Percentiles rank a stretch among this genome's conserved stretches.
phyloP scores from a whole-genome alignment of 495 filamentous ascomycete species.

The Penicillium nucicola region DNA sequence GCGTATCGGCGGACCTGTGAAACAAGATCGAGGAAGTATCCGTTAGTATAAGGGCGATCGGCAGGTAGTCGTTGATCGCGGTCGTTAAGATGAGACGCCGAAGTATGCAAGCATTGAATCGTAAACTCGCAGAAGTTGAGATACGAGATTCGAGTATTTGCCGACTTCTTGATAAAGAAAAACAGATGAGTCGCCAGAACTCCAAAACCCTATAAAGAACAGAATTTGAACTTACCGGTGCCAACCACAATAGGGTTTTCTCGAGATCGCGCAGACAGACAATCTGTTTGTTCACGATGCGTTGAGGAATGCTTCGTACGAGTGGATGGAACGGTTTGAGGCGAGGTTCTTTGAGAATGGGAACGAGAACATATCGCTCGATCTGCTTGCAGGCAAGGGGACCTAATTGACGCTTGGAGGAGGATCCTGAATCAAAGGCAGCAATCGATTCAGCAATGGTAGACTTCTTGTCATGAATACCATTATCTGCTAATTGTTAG shows the following conservation, averaged over 20 bases:
- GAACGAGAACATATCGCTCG: slow-evolving; percentile 53
- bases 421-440: slow-evolving; percentile 18
- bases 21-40: slow-evolving; percentile 91
- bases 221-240: slow-evolving; percentile 73
- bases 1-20: slow-evolving; percentile 80
- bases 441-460: slow-evolving; percentile 45
- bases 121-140: slow-evolving; percentile 83
- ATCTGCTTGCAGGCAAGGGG: slow-evolving; percentile 53
- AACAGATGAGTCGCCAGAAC: slow-evolving; percentile 64
- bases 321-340: slow-evolving; percentile 78
- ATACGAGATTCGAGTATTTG: slow-evolving; percentile 64
- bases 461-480: slow-evolving; percentile 30
- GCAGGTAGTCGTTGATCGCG: slow-evolving; percentile 74
- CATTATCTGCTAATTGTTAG: slow-evolving; percentile 22
- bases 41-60: slow-evolving; percentile 85
- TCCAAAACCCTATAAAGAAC: slow-evolving; percentile 22
- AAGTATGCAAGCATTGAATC: slow-evolving; percentile 79
- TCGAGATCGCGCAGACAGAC: slow-evolving; percentile 84
- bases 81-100: slow-evolving; percentile 73
- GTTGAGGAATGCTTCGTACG: slow-evolving; percentile 67
- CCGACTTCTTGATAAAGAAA: slow-evolving; percentile 64
- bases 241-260: slow-evolving; percentile 81
- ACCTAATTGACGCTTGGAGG: slow-evolving; percentile 43
- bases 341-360: slow-evolving; percentile 49
- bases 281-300: slow-evolving; percentile 77